Evolutionary conservation across 768 basidiomycete species (phyloP).

Genomic region (Pisolithus marmoratus): DNA sequence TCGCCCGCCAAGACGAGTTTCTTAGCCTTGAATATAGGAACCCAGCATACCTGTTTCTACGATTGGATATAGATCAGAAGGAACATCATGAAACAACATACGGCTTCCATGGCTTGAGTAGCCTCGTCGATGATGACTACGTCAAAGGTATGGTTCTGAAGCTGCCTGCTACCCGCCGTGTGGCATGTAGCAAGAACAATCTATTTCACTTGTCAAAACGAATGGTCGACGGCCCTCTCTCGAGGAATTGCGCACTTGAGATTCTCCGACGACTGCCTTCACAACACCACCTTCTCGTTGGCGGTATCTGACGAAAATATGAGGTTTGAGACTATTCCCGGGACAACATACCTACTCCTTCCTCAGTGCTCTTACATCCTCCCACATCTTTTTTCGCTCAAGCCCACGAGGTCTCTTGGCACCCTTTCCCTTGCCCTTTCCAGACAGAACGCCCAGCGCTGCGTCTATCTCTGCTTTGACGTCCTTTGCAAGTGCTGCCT

Average conservation of each 20-base stretch:
- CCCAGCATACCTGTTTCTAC: slow-evolving; percentile 58
- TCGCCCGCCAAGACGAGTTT: slow-evolving; percentile 91
- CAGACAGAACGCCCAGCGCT: slow-evolving; percentile 59
- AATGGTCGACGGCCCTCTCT: neutral
- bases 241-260: slow-evolving; percentile 47
- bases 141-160: slow-evolving; percentile 77
- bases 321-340: neutral
- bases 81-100: slow-evolving; percentile 29
- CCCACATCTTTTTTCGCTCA: slow-evolving; percentile 83
- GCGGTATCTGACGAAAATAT: slow-evolving; percentile 56
- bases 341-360: slow-evolving; percentile 66
- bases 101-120: slow-evolving; percentile 93
- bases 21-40: slow-evolving; percentile 88
- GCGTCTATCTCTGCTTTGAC: slow-evolving; percentile 82
- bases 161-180: slow-evolving; percentile 80
- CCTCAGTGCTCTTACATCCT: slow-evolving; percentile 76
- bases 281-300: slow-evolving; percentile 84
- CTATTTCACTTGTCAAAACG: slow-evolving; percentile 28
- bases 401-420: slow-evolving; percentile 63
- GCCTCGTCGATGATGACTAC: slow-evolving; percentile 97
- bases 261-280: slow-evolving; percentile 69
- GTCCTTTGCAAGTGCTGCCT: slow-evolving; percentile 83
- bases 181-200: slow-evolving; percentile 93
- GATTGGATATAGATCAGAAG: neutral
- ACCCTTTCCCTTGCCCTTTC: slow-evolving; percentile 69